These are phyloP conservation scores for Chalara sp. DNA, from an alignment of 2,329 filamentous ascomycete genomes.

Conservation along the genomic window DNA sequence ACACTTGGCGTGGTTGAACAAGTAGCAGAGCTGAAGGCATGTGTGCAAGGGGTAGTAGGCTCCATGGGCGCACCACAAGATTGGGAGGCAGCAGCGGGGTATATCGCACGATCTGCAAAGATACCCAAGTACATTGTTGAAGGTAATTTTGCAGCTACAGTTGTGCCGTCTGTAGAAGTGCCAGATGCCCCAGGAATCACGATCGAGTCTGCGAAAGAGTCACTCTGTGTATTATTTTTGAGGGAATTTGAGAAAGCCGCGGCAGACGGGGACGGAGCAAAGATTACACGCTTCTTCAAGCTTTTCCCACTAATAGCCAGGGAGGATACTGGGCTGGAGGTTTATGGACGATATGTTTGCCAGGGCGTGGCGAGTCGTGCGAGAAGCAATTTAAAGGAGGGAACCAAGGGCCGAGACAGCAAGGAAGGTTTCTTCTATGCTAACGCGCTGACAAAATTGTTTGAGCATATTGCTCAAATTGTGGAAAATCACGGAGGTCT, in stretches of 20 bases:
- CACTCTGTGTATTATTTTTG: conserved; percentile 82
- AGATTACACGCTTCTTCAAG: conserved; percentile 96
- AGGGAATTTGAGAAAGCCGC: conserved; percentile 93
- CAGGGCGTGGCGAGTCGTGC: conserved; percentile 85
- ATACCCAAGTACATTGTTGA: conserved; percentile 75
- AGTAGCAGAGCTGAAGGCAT: conserved; percentile 93
- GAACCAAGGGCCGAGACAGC: conserved; percentile 47
- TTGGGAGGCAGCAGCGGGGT: conserved; percentile 93
- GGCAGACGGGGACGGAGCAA: conserved; percentile 76
- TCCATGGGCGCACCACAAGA: conserved; percentile 98
- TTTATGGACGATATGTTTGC: conserved; percentile 94
- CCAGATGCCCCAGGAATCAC: conserved; percentile 86
- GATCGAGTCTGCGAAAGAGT: conserved; percentile 79
- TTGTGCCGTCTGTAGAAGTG: conserved; percentile 92
- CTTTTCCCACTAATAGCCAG: conserved; percentile 90
- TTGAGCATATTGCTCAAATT: conserved; percentile 96
- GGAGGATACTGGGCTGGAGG: conserved; percentile 82
- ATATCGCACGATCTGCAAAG: conserved; percentile 74
- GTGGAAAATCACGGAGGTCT: conserved; percentile 85
- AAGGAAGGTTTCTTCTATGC: conserved; percentile 88
- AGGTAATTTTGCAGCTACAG: conserved; percentile 81
- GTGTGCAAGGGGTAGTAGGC: conserved; percentile 86
- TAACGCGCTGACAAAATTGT: conserved; percentile 81
- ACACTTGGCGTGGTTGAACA: conserved; percentile 91
- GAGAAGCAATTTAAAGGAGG: conserved; percentile 70